A percentile compares a stretch with the other conserved stretches of the same genome.
These are phyloP conservation scores for Cryptosporidium bovis DNA, from an alignment of 169 alveolate species.

Conservation along the genomic window DNA sequence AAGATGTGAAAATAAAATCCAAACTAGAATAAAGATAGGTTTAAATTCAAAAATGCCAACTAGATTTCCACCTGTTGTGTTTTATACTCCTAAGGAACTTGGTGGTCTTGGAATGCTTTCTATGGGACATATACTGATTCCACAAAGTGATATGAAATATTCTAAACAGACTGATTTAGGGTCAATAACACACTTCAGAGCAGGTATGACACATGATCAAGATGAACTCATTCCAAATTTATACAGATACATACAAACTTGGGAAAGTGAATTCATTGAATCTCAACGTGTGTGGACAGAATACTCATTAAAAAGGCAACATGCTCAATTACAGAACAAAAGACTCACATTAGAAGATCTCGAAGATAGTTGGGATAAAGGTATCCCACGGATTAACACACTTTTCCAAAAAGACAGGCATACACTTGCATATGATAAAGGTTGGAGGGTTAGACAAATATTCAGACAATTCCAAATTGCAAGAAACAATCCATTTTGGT, in stretches of 20 bases:
- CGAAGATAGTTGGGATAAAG: slow-evolving; percentile 99
- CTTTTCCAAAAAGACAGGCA: slow-evolving; percentile 99
- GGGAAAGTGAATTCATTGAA: slow-evolving; percentile 99
- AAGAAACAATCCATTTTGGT: slow-evolving; percentile 99
- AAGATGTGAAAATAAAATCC: slow-evolving; percentile 98
- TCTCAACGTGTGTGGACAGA: slow-evolving; percentile 99
- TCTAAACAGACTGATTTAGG: slow-evolving; percentile 98
- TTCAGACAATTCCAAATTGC: slow-evolving; percentile 96
- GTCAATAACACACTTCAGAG: slow-evolving; percentile 97
- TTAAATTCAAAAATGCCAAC: slow-evolving; percentile 99
- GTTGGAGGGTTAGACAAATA: slow-evolving; percentile 99
- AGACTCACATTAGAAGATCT: slow-evolving; percentile 98
- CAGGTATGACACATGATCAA: slow-evolving; percentile 99
- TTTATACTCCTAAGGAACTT: slow-evolving; percentile 99
- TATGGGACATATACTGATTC: slow-evolving; percentile 99
- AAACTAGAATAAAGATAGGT: slow-evolving; percentile 99
- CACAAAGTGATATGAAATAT: slow-evolving; percentile 98
- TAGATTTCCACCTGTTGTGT: slow-evolving; percentile 99
- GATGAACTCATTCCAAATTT: slow-evolving; percentile 99
- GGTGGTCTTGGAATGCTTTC: slow-evolving; percentile 99
- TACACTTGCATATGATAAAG: slow-evolving; percentile 99
- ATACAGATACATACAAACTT: slow-evolving; percentile 96
- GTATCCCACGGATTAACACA: slow-evolving; percentile 99
- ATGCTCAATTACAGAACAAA: slow-evolving; percentile 98
- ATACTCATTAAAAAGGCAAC: slow-evolving; percentile 98